These are phyloP conservation scores for Myotisia sp. DNA, from an alignment of 2,329 filamentous ascomycete species.

Conservation along the genomic window DNA sequence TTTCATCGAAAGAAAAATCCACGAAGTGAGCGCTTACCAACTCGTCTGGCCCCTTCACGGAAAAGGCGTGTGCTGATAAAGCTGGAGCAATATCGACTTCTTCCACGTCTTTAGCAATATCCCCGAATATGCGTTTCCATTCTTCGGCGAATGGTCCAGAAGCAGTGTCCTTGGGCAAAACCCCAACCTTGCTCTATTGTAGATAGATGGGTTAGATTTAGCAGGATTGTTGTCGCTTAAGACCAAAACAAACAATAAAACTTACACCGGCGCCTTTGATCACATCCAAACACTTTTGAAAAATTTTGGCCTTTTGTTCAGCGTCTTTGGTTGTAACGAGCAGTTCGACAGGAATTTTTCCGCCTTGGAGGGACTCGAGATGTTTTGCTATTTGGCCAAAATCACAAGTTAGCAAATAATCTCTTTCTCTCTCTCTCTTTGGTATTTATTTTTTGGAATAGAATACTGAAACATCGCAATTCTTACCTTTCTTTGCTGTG, in stretches of 20 bases:
- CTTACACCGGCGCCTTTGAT: slow-evolving; percentile 79
- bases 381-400: slow-evolving; percentile 55
- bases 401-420: neutral
- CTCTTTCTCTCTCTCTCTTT: slow-evolving; percentile 3
- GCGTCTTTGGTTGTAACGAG: slow-evolving; percentile 83
- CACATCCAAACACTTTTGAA: slow-evolving; percentile 65
- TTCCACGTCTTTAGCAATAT: slow-evolving; percentile 70
- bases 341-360: slow-evolving; percentile 84
- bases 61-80: slow-evolving; percentile 69
- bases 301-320: slow-evolving; percentile 80
- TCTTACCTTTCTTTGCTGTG: slow-evolving; percentile 84
- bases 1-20: no score
- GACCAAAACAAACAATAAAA: slow-evolving; percentile 15
- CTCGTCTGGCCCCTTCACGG: slow-evolving; percentile 90
- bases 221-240: neutral
- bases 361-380: slow-evolving; percentile 78
- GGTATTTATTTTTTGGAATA: no score
- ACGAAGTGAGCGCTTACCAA: slow-evolving; percentile 37
- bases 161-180: slow-evolving; percentile 70
- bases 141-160: slow-evolving; percentile 86
- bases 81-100: slow-evolving; percentile 74
- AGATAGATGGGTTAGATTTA: slow-evolving; percentile 7
- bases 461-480: no score
- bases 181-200: slow-evolving; percentile 69
- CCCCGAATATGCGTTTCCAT: slow-evolving; percentile 73